Evolutionary conservation across 306 rosid genomes (phyloP).

Genomic region (Dalbergia oliveri): DNA sequence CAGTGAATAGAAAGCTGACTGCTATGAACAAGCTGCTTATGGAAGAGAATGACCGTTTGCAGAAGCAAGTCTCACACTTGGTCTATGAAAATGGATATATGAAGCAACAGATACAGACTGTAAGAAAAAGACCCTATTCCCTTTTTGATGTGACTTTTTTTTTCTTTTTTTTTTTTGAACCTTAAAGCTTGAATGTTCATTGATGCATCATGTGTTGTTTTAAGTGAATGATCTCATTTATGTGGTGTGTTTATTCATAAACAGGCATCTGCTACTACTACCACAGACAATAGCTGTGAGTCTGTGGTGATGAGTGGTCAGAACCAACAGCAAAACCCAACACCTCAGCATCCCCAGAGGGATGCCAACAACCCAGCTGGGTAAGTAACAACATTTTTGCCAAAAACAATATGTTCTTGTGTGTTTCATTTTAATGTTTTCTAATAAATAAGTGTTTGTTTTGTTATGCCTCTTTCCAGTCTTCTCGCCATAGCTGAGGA

Average conservation of each 20-base stretch:
- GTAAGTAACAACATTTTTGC: constrained; percentile 47
- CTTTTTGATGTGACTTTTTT: background rate
- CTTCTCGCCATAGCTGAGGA: constrained; percentile 97
- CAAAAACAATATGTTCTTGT: background rate
- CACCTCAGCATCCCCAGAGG: constrained; percentile 89
- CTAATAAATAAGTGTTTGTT: background rate
- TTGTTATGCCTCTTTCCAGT: constrained; percentile 44
- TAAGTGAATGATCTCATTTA: background rate
- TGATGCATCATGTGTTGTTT: background rate
- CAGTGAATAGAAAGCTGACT: constrained; percentile 84
- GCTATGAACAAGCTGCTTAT: constrained; percentile 93
- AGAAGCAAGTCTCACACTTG: constrained; percentile 96
- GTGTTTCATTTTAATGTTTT: background rate
- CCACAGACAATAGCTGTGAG: constrained; percentile 99
- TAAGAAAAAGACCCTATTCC: constrained; percentile 35
- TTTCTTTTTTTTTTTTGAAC: background rate
- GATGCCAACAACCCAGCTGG: constrained; percentile 99
- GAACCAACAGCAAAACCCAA: constrained; percentile 96
- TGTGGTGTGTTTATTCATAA: background rate
- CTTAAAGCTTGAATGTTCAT: background rate
- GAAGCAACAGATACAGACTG: constrained; percentile 83
- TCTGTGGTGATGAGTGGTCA: constrained; percentile 99
- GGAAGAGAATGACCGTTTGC: constrained; percentile 99
- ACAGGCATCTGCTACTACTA: constrained; percentile 86
- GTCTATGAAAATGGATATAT: constrained; percentile 93